These are phyloP conservation scores for Aspergillus asperescens DNA, from an alignment of 495 filamentous ascomycete species.

Conservation along the genomic window DNA sequence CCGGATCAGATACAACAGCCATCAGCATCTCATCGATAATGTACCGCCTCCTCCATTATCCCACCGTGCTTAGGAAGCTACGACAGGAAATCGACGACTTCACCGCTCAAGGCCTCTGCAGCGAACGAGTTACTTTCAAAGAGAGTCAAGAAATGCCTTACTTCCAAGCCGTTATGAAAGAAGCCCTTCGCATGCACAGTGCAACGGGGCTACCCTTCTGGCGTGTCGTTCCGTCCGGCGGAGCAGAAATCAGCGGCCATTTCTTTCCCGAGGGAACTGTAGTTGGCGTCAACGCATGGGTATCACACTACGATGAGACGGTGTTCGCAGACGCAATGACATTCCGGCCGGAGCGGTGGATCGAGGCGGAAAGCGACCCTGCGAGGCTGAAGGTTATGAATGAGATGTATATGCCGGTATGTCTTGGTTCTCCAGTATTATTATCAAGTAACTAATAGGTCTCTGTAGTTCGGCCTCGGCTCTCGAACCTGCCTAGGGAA, in stretches of 20 bases:
- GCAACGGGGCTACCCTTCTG: slow-evolving; percentile 36
- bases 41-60: slow-evolving; percentile 45
- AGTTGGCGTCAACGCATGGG: slow-evolving; percentile 53
- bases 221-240: slow-evolving; percentile 39
- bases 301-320: slow-evolving; percentile 41
- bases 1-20: slow-evolving; percentile 53
- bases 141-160: slow-evolving; percentile 48
- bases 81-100: slow-evolving; percentile 42
- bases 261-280: slow-evolving; percentile 40
- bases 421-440: slow-evolving; percentile 3
- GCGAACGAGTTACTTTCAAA: slow-evolving; percentile 36
- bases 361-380: slow-evolving; percentile 25
- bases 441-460: neutral
- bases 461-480: slow-evolving; percentile 41
- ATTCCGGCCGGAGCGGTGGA: slow-evolving; percentile 37
- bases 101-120: slow-evolving; percentile 24
- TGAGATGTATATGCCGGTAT: slow-evolving; percentile 40
- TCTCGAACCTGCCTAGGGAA: slow-evolving; percentile 44
- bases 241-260: slow-evolving; percentile 29
- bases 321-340: slow-evolving; percentile 41
- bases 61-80: slow-evolving; percentile 32
- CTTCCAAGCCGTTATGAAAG: slow-evolving; percentile 45
- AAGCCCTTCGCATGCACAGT: slow-evolving; percentile 38
- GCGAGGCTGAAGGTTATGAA: slow-evolving; percentile 36
- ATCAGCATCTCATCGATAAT: slow-evolving; percentile 47